Conservation (phyloP, 2,329 filamentous ascomycete genomes). For the Curvularia sp. region DNA sequence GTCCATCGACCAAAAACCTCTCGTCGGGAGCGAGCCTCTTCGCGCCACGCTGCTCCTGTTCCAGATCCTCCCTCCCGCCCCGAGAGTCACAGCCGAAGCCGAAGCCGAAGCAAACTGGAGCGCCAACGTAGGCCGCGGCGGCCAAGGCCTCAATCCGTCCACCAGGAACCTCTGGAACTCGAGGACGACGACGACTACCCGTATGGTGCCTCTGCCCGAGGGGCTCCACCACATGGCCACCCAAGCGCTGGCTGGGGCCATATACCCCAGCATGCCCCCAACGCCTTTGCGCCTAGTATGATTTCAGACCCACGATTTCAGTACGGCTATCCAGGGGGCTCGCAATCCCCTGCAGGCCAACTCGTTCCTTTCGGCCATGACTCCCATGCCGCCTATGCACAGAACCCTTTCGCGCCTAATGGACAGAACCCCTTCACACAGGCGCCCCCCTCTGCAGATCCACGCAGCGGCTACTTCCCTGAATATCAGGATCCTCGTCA, state of each 20-base stretch:
- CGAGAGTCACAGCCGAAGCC: slow-evolving; percentile 43
- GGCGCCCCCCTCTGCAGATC: slow-evolving; percentile 30
- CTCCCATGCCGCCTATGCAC: slow-evolving; percentile 45
- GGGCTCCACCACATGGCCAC: slow-evolving; percentile 44
- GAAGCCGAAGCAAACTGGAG: slow-evolving; percentile 45
- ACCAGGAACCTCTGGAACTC: slow-evolving; percentile 55
- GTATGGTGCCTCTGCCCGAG: slow-evolving; percentile 40
- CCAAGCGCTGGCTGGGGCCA: slow-evolving; percentile 49
- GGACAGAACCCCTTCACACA: slow-evolving; percentile 37
- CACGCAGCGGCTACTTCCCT: slow-evolving; percentile 49
- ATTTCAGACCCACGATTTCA: slow-evolving; percentile 46
- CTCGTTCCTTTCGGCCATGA: slow-evolving; percentile 50
- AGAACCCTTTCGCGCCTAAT: slow-evolving; percentile 43
- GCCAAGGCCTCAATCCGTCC: slow-evolving; percentile 46
- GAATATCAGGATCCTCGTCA: slow-evolving; percentile 24
- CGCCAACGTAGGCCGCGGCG: slow-evolving; percentile 40
- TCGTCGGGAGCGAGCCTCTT: slow-evolving; percentile 48
- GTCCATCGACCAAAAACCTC: slow-evolving; percentile 50
- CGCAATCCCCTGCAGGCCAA: slow-evolving; percentile 35
- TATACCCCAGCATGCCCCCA: slow-evolving; percentile 43
- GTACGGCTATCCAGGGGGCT: slow-evolving; percentile 36
- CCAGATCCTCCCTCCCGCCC: slow-evolving; percentile 45
- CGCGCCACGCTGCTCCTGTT: slow-evolving; percentile 45
- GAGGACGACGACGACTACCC: slow-evolving; percentile 57
- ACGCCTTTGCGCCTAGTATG: slow-evolving; percentile 50